Base-by-base conservation (phyloP, 1,139 yeast genomes). In the Meyerozyma elateridarum region DNA sequence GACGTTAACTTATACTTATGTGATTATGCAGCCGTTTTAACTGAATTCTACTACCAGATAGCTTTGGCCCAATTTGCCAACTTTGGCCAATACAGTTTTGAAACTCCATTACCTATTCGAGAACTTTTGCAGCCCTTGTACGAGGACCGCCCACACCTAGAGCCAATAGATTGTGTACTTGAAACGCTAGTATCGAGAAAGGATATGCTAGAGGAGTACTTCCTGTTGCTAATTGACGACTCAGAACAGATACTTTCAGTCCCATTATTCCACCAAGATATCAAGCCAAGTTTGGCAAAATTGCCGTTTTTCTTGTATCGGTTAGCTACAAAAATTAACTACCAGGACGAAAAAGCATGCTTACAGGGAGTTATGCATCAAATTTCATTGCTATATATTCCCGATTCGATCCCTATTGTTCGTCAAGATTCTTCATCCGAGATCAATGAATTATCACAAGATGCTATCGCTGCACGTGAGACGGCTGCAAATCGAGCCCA, bases 121-220 rank as follows among this genome's bases (percentile, higher is more conserved):
- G 52, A 55, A 2, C 34, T 63, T n/a, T 37, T 64, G 29, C 52
- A 41, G n/a, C 57, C 52, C n/a, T 40, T 54, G 32, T 54, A 49
- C 35, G 44, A 35, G 6, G 31, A 39, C 4, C 45, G 54, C 38
- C 49, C 52, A 8, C 40, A 33, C 8, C 40, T 55, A 13, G 35
- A 32, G 8, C 49, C 54, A 8, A 44, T 33, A 20, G 45, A 47
- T 1, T 36, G 33, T 8, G 45, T 62, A 0, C 48, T 61, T 2
- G 45, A 36, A 1, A 42, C 37, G 0, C 44, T 82, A 2, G 46
- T 62, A 27, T 53, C 49, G 1, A 79, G 81, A 84, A 61, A 59
- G 24, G 88, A 79, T 9, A 91, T 93, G 98, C 65, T 84, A 33
- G 50, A 59, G 7, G 96, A 89, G 44, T 91, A 93, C 46, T 91